Evolutionary conservation across 2,329 filamentous ascomycete species (phyloP).

Genomic region (Nectriaceae sp.): DNA sequence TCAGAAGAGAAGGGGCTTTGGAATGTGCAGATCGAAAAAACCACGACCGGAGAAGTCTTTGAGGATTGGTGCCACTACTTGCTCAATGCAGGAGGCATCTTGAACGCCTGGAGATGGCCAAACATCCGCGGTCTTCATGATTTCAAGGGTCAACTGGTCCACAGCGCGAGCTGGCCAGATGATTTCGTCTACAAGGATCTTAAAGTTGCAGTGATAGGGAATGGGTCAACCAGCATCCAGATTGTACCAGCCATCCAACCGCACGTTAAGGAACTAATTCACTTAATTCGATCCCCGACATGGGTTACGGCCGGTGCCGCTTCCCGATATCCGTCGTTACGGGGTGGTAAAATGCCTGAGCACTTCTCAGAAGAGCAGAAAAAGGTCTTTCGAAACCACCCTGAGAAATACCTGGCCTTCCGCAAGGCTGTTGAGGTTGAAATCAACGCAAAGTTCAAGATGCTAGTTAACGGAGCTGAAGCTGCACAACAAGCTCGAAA

Average conservation of each 20-base stretch:
- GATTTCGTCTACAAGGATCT: not conserved
- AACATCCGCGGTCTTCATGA: not conserved
- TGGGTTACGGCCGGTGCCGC: not conserved
- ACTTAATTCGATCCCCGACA: not conserved
- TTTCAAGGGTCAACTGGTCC: not conserved
- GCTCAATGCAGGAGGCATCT: not conserved
- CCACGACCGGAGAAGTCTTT: not conserved
- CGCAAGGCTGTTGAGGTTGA: not conserved
- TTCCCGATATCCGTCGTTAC: not conserved
- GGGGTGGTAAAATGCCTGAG: not conserved
- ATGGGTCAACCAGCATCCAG: not conserved
- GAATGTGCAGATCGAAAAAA: not conserved
- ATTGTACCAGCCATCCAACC: not conserved
- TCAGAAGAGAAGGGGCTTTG: not conserved
- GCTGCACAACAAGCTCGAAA: not conserved
- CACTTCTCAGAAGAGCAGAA: not conserved
- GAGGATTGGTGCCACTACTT: not conserved
- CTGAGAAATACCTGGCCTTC: not conserved
- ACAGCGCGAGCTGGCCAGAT: not conserved
- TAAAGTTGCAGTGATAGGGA: not conserved
- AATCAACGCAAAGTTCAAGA: not conserved
- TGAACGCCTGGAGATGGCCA: not conserved
- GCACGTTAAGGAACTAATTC: not conserved
- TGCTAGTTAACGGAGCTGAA: not conserved
- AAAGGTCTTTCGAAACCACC: not conserved